Conservation (phyloP, 2,329 filamentous ascomycete genomes). For the Colletotrichum lindemuthianum region DNA sequence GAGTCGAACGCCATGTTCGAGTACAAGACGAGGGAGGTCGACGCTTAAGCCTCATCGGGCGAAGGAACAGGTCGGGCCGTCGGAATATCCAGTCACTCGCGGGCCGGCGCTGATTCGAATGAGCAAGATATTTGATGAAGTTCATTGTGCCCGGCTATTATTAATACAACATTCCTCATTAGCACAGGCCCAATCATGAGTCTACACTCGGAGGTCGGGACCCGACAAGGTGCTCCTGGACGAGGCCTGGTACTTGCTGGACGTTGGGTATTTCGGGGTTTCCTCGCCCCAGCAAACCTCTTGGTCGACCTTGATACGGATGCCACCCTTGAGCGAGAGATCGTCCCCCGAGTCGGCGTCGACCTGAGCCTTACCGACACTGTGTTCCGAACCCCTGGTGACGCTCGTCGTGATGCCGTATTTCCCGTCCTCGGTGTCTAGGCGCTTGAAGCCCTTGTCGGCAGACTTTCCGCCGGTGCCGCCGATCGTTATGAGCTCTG, state of each 20-base stretch:
- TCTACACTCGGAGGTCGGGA: conserved; percentile 8
- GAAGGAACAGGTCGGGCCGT: conserved; percentile 4
- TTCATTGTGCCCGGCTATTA: conserved; percentile 5
- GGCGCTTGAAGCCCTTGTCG: conserved; percentile 28
- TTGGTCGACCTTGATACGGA: conserved; percentile 24
- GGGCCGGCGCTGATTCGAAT: conserved; percentile 10
- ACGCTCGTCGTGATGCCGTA: conserved; percentile 19
- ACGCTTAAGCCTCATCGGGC: conserved; percentile 4
- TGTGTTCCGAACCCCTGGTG: conserved; percentile 8
- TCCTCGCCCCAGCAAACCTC: conserved; percentile 26
- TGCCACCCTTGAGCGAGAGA: conserved; percentile 19
- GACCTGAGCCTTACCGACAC: background rate
- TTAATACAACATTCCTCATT: conserved; percentile 10
- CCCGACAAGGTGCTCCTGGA: conserved; percentile 16
- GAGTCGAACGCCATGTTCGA: conserved; percentile 46
- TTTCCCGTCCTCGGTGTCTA: conserved; percentile 21
- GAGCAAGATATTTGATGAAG: conserved; percentile 12
- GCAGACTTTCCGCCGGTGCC: conserved; percentile 25
- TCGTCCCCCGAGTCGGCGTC: conserved; percentile 19
- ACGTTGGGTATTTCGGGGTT: background rate
- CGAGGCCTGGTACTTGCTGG: conserved; percentile 14
- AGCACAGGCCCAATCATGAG: background rate
- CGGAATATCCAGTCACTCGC: background rate
- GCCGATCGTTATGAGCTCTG: conserved; percentile 29
- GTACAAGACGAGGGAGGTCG: conserved; percentile 27